Conservation (phyloP, 164 flowering plant genomes). For the Berberis thunbergii region DNA sequence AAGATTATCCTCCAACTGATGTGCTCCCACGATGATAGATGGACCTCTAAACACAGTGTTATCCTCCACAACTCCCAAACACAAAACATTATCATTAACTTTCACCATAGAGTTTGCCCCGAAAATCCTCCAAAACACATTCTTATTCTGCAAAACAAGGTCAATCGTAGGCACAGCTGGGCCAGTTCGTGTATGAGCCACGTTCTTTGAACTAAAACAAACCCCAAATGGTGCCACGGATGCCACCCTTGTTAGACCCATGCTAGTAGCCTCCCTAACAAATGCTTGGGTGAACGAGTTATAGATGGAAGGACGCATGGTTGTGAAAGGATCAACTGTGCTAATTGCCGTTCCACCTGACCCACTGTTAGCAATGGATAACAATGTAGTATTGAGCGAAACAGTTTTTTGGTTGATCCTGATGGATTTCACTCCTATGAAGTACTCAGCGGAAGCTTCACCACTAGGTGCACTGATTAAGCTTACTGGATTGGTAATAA, state of each 20-base stretch:
- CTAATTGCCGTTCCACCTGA: slow-evolving; percentile 22
- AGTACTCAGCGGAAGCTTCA: slow-evolving; percentile 24
- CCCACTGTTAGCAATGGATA: slow-evolving; percentile 11
- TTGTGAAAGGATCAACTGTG: slow-evolving; percentile 17
- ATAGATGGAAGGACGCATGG: slow-evolving; percentile 26
- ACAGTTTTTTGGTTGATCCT: slow-evolving; percentile 17
- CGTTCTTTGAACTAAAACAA: slow-evolving; percentile 20
- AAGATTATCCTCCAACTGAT: slow-evolving; percentile 50
- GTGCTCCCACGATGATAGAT: slow-evolving; percentile 47
- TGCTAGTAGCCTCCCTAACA: slow-evolving; percentile 5
- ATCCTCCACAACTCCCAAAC: slow-evolving; percentile 48
- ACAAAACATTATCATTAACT: slow-evolving; percentile 22
- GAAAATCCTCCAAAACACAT: slow-evolving; percentile 26
- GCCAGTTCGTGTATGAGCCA: slow-evolving; percentile 24
- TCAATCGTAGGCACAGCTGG: slow-evolving; percentile 31
- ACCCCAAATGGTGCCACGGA: slow-evolving; percentile 26
- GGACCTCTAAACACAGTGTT: slow-evolving; percentile 19
- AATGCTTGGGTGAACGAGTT: slow-evolving; percentile 24
- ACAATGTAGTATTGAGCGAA: slow-evolving; percentile 14
- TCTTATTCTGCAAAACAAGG: slow-evolving; percentile 24
- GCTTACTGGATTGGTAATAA: slow-evolving; percentile 16
- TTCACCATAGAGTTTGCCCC: slow-evolving; percentile 38
- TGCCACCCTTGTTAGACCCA: slow-evolving; percentile 14
- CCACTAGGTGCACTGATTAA: slow-evolving; percentile 3
- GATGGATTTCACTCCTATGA: slow-evolving; percentile 30